Evolutionary conservation across 2,329 filamentous ascomycete genomes (phyloP).

Genomic region (Penicillium sp.): DNA sequence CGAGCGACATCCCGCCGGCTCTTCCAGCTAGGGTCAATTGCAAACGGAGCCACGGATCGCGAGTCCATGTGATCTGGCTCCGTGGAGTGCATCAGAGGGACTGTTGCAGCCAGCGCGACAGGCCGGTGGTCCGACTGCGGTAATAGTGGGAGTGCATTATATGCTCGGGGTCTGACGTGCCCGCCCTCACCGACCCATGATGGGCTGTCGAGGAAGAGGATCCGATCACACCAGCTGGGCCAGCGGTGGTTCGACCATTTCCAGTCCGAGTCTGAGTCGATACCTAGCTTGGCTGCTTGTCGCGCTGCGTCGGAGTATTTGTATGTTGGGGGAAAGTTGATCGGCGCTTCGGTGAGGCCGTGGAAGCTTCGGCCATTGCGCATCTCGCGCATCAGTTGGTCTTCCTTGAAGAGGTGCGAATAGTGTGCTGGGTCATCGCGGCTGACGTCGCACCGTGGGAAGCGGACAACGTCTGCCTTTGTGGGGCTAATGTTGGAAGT

Average conservation of each 20-base stretch:
- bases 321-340: conserved; percentile 87
- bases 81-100: conserved; percentile 53
- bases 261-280: conserved; percentile 50
- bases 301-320: conserved; percentile 62
- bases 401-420: conserved; percentile 61
- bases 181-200: conserved; percentile 43
- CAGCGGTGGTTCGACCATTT: conserved; percentile 75
- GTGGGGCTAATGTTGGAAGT: conserved; percentile 64
- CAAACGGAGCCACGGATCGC: conserved; percentile 51
- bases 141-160: conserved; percentile 71
- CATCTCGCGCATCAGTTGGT: conserved; percentile 74
- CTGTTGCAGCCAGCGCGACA: conserved; percentile 64
- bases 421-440: conserved; percentile 57
- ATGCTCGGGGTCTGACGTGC: conserved; percentile 54
- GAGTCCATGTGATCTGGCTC: conserved; percentile 25
- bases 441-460: conserved; percentile 57
- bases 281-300: conserved; percentile 29
- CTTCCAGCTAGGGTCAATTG: conserved; percentile 55
- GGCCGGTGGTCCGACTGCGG: conserved; percentile 82
- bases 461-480: conserved; percentile 51
- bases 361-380: conserved; percentile 67
- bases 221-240: conserved; percentile 89
- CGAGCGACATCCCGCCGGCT: conserved; percentile 51
- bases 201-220: conserved; percentile 67
- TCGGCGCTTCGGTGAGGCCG: conserved; percentile 65